Base-by-base conservation (phyloP, 257 asterid species). In the Gentiana straminea region DNA sequence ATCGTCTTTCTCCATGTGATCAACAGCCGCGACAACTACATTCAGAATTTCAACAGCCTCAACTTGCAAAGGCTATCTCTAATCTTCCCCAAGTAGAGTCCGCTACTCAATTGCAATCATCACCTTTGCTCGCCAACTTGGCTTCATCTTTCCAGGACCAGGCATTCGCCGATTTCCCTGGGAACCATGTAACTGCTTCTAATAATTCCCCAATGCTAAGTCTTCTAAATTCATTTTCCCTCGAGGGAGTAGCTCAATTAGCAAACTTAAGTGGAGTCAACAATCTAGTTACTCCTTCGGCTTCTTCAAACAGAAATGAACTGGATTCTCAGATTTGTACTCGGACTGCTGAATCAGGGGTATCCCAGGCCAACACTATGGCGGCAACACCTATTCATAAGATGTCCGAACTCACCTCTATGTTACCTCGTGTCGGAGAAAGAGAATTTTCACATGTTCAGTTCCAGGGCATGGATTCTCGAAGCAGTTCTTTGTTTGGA, bases 231-330 rank as follows among this genome's bases (percentile, higher is more conserved):
- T 80, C 96, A 36, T 79, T 80, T 70, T 76, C 98, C 57, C 77
- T 69, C 33, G 94, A 79, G 49, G 89, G 78, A 56, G 74, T 70
- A 44, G 69, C 88, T 57, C 80, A 71, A 51, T 50, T 60, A 35
- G 64, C 47, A 48, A 79, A 77, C 77, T 39, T 77, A 70, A 77
- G 70, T 8, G 91, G 77, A 37, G 58, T 83, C 49, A 76, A 68
- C 64, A 70, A 86, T 59, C 51, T 78, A 4, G 71, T 60, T 54
- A 80, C 94, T 58, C 74, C 75, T 61, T 77, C 82, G 58, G 68
- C 84, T 24, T 74, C 79, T n/a, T 77, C 94, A 9, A 91, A 91
- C 75, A 79, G 94, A 64, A 68, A 78, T 32, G 94, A 94, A 2
- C 49, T 87, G 53, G 96, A 80, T 65, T 82, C 89, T 57, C 95